Base-by-base conservation (phyloP, 2,329 filamentous ascomycete genomes). In the Chaetomiaceae sp. region DNA sequence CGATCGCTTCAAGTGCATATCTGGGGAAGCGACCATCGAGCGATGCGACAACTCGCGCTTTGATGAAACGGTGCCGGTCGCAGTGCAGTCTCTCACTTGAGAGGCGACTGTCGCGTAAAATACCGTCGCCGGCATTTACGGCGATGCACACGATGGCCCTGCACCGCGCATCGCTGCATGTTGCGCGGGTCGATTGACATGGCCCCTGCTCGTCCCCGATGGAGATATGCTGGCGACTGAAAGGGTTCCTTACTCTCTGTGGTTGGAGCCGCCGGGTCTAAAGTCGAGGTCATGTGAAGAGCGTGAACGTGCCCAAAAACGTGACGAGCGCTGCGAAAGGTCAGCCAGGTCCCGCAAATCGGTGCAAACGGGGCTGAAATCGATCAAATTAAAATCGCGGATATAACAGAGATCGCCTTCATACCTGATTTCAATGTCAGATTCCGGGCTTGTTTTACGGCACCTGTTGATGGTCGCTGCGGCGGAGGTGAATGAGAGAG, bases 221-320 rank as follows among this genome's bases (percentile, higher is more conserved):
- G 34, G 55, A 36, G 33, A 25, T 23, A 33, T 27, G 38, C 43
- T 31, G 46, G 27, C 14, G 31, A 29, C n/a, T n/a, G 38, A 37
- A 47, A 27, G 36, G 43, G 23, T 38, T 47, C 34, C 56, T 61
- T 58, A 59, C 61, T 50, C 54, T 58, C 55, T 56, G 40, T 55
- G 49, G 51, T 56, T 53, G 47, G 59, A 50, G 51, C 52, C 53
- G 59, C 54, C 49, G 42, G 54, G 59, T 53, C 49, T 38, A 58
- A 43, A 49, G 55, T 57, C 59, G 56, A 56, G 57, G 61, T 61
- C 59, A 63, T 61, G 60, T 64, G 59, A 63, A 61, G 59, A 59
- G 57, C 56, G 58, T 3, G 58, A 64, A 62, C 59, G 59, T 63
- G 62, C 58, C 59, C 59, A 56, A 63, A 63, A 62, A 64, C 61